phyloP scores from a whole-genome alignment of 768 basidiomycete species.

The Amanita jacksonii region DNA sequence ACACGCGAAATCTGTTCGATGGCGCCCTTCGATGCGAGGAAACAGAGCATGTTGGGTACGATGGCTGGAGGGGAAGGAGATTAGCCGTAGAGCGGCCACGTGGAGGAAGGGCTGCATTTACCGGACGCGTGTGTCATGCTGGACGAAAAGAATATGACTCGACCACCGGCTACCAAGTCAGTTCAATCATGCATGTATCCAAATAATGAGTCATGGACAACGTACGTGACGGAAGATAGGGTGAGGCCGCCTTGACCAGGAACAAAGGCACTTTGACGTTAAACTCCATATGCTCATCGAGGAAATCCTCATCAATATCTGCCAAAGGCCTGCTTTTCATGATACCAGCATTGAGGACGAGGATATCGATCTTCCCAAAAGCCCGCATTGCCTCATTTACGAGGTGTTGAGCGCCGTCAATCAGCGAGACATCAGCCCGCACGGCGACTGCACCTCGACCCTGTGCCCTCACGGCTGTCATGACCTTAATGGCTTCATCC shows the following conservation, averaged over 20 bases:
- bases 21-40: slow-evolving; percentile 48
- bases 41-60: slow-evolving; percentile 38
- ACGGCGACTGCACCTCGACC: slow-evolving; percentile 37
- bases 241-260: slow-evolving; percentile 36
- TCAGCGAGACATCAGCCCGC: slow-evolving; percentile 40
- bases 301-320: slow-evolving; percentile 43
- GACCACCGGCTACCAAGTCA: slow-evolving; percentile 31
- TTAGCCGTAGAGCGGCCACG: slow-evolving; percentile 1
- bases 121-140: slow-evolving; percentile 35
- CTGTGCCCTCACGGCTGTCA: slow-evolving; percentile 35
- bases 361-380: slow-evolving; percentile 46
- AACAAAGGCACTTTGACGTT: slow-evolving; percentile 57
- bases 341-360: slow-evolving; percentile 49
- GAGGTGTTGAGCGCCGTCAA: slow-evolving; percentile 37
- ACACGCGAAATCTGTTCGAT: slow-evolving; percentile 50
- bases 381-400: slow-evolving; percentile 37
- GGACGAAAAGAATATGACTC: slow-evolving; percentile 49
- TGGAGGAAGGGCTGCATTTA: too few species aligned
- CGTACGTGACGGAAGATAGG: slow-evolving; percentile 34
- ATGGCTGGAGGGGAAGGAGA: slow-evolving; percentile 20
- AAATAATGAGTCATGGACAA: background rate
- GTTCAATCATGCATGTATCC: background rate
- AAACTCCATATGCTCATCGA: slow-evolving; percentile 38
- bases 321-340: slow-evolving; percentile 43
- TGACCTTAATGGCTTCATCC: slow-evolving; percentile 35